Base-by-base conservation (phyloP, 345 rosid genomes). In the Ceriops decandra region DNA sequence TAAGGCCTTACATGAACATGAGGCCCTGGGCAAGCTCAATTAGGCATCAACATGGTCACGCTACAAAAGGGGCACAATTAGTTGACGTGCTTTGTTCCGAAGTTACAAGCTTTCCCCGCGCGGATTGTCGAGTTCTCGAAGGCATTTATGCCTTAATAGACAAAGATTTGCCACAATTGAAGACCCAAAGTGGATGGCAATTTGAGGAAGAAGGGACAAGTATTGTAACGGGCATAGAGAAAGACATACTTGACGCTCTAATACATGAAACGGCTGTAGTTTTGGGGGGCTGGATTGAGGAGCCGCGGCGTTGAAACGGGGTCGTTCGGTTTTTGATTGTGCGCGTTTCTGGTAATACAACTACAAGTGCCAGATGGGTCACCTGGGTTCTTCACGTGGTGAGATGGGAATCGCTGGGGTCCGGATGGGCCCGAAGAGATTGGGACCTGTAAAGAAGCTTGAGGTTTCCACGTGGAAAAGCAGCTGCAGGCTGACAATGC, bases 121-220 rank as follows among this genome's bases (percentile, higher is more conserved):
- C 85, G 0, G 81, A 86, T 33, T 90, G 97, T 54, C 81, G 66
- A 3, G 87, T 85, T 33, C 85, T 90, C 7, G 92, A 86, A 52
- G 93, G 88, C 63, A 86, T 90, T 15, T 93, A 90, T 28, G 82
- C 72, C 4, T 69, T 90, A 19, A 76, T 90, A 24, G 89, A 74
- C 69, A 82, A 52, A 47, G 97, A 90, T 33, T 64, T 88, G 61
- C 75, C 78, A 35, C 77, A 20, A 80, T 38, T 13, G 81, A 76
- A 67, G 76, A 2, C 22, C 6, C 78, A 63, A 22, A 24, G 19
- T 35, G 67, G 26, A 10, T 54, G 58, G 67, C 66, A 76, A 1
- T 73, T 81, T 60, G 80, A 80, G 30, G 87, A 83, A 49, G 96
- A 90, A 82, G 85, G 80, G 21, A 87, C 82, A 74, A 83, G 76